Evolutionary conservation across 441 rosid species (phyloP), one percentile per base, ranked within the genome.

Genomic region (Hura crepitans): DNA sequence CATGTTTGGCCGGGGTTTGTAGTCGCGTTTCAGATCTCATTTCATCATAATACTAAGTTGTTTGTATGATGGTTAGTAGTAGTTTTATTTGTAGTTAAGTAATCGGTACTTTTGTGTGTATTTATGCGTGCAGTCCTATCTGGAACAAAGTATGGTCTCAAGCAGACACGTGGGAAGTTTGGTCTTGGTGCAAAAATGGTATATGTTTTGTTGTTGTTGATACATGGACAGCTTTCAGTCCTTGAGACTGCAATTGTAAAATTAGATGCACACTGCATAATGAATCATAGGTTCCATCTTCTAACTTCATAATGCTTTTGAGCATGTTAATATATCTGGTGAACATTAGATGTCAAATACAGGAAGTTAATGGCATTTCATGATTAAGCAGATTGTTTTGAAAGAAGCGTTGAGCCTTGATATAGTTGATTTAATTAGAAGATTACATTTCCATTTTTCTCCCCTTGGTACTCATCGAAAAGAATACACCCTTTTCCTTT

Each of bases 181-280:
- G 99, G 99, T 76, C 91, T 95, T 71, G 99, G 99, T 62, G 99
- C 99, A 66, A 95, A 95, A 84, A 92, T 95, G 99, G 99, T 95
- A 76, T 61, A 17, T 8, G 43, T 69, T 66, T 59, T 65, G 25
- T 54, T 46, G 47, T 54, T 57, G 17, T 69, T 73, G 17, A 47
- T 39, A 31, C 57, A 37, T 47, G 17, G 27, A 10, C 64, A 35
- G 17, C 45, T 71, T 39, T 71, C 10, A 20, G 54, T 54, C 65
- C 12, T 28, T 50, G 50, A 10, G 15, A n/a, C 54, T 61, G 15
- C 23, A 28, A 62, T 30, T 51, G 4, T 27, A 12, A 47, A 59
- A 35, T 3, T 12, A 2, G 22, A 6, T 0, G 3, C 6, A 31
- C 15, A 35, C 17, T 59, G 31, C 9, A 15, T 28, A 43, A 43